These are phyloP conservation scores for Stemphylium lycopersici DNA, from an alignment of 2,329 filamentous ascomycete species.

Conservation along the genomic window DNA sequence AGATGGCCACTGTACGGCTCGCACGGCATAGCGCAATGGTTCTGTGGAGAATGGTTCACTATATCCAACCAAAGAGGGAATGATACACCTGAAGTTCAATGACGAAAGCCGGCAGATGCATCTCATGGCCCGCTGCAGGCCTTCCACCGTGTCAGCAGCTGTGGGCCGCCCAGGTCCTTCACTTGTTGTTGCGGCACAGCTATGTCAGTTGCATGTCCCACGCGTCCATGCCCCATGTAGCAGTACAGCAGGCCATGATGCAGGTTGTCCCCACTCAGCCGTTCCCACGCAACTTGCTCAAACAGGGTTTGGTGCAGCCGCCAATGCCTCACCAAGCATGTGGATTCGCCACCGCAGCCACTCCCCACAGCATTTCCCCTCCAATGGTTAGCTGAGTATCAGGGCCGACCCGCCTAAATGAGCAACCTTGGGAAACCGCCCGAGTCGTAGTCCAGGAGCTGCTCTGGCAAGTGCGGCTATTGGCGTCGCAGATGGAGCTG, in stretches of 20 bases:
- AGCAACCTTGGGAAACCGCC: neutral
- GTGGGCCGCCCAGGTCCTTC: neutral
- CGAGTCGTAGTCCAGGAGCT: neutral
- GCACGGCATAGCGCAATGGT: neutral
- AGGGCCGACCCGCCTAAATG: constrained; percentile 13
- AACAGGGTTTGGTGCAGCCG: constrained; percentile 18
- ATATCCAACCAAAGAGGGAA: neutral
- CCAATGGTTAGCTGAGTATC: constrained; percentile 11
- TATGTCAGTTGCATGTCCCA: neutral
- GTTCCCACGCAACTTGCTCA: constrained; percentile 37
- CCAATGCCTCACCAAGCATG: constrained; percentile 11
- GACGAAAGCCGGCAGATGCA: neutral
- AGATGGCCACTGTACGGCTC: neutral
- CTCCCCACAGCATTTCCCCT: neutral
- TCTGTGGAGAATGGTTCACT: neutral
- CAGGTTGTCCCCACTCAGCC: constrained; percentile 1
- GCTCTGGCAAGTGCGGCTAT: constrained; percentile 25
- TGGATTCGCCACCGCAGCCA: constrained; percentile 17
- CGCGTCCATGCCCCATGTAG: constrained; percentile 11
- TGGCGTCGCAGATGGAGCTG: constrained; percentile 16
- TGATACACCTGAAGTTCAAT: neutral
- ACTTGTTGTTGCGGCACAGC: neutral
- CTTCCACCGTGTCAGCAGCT: neutral
- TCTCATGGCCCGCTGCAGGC: neutral
- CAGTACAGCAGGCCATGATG: neutral